phyloP scores from a whole-genome alignment of 257 asterid species.

The Gentiana dahurica region DNA sequence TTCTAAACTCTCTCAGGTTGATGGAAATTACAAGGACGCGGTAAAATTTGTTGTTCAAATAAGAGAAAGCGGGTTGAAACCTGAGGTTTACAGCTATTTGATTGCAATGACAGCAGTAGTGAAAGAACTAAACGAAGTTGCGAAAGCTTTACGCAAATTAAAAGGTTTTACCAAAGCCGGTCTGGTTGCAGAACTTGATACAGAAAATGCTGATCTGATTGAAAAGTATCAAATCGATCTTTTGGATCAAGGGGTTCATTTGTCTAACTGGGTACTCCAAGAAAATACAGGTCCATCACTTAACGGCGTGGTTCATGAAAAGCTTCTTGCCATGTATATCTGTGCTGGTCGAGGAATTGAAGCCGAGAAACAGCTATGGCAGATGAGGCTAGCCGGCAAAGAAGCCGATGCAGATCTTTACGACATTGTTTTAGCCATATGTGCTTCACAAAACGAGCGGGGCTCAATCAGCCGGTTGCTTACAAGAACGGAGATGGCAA shows the following conservation, averaged over 20 bases:
- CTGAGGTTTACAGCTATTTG: slow-evolving; percentile 79
- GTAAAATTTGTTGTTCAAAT: slow-evolving; percentile 61
- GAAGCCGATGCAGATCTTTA: slow-evolving; percentile 71
- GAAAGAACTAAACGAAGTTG: slow-evolving; percentile 83
- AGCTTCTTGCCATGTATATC: slow-evolving; percentile 83
- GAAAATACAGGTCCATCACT: slow-evolving; percentile 51
- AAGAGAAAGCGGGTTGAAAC: slow-evolving; percentile 62
- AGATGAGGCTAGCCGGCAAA: slow-evolving; percentile 67
- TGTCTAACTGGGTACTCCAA: slow-evolving; percentile 54
- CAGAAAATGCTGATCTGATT: slow-evolving; percentile 30
- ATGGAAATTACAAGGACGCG: slow-evolving; percentile 66
- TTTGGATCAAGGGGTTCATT: slow-evolving; percentile 39
- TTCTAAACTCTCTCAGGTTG: slow-evolving; percentile 41
- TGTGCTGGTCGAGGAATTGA: slow-evolving; percentile 77
- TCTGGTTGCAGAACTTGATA: slow-evolving; percentile 48
- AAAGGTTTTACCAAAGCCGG: slow-evolving; percentile 54
- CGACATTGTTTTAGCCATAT: slow-evolving; percentile 82
- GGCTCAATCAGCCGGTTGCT: slow-evolving; percentile 55
- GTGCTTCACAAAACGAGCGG: slow-evolving; percentile 70
- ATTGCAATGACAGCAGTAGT: slow-evolving; percentile 93
- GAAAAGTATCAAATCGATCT: slow-evolving; percentile 61
- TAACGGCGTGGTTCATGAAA: slow-evolving; percentile 56
- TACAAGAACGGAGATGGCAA: slow-evolving; percentile 43
- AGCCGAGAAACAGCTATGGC: slow-evolving; percentile 86
- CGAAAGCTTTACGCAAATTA: slow-evolving; percentile 70